A percentile compares a stretch with the other conserved stretches of the same genome.
These are phyloP conservation scores for Actinomucor elegans DNA, from an alignment of 371 early-diverging fungal genomes.

Conservation along the genomic window DNA sequence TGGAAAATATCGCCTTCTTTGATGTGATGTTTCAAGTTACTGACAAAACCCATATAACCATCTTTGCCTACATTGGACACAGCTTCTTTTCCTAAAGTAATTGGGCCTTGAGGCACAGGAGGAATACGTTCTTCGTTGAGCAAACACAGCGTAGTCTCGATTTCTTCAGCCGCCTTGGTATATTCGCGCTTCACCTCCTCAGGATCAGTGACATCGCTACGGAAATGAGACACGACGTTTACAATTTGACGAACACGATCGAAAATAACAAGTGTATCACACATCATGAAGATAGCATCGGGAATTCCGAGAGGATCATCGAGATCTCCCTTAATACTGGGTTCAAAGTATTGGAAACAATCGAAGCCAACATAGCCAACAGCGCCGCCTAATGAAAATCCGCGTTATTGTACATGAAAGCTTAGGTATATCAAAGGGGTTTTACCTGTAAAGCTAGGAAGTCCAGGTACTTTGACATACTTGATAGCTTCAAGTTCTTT, in stretches of 20 bases:
- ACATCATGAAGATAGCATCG: constrained; percentile 90
- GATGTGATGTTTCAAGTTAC: constrained; percentile 86
- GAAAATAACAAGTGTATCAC: constrained; percentile 92
- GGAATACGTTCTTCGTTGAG: constrained; percentile 60
- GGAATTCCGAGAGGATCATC: constrained; percentile 88
- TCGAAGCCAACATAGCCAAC: constrained; percentile 97
- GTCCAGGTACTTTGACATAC: constrained; percentile 78
- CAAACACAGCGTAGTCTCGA: constrained; percentile 60
- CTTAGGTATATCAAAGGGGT: no score
- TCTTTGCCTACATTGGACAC: constrained; percentile 86
- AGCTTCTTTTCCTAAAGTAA: constrained; percentile 63
- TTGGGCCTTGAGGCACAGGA: constrained; percentile 61
- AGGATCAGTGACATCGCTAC: constrained; percentile 60
- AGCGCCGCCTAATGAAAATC: constrained; percentile 85
- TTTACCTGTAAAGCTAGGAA: constrained; percentile 87
- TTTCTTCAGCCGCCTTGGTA: constrained; percentile 61
- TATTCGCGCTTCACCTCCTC: constrained; percentile 63
- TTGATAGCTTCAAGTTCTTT: constrained; percentile 72
- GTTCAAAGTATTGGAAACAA: constrained; percentile 96
- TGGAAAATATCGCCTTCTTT: constrained; percentile 96
- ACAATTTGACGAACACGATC: constrained; percentile 91
- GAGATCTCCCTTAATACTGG: constrained; percentile 73
- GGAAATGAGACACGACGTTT: constrained; percentile 89
- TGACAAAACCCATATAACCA: constrained; percentile 89
- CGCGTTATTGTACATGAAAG: no score